phyloP scores from a whole-genome alignment of 2,329 filamentous ascomycete species.

The Periconia macrospinosa region DNA sequence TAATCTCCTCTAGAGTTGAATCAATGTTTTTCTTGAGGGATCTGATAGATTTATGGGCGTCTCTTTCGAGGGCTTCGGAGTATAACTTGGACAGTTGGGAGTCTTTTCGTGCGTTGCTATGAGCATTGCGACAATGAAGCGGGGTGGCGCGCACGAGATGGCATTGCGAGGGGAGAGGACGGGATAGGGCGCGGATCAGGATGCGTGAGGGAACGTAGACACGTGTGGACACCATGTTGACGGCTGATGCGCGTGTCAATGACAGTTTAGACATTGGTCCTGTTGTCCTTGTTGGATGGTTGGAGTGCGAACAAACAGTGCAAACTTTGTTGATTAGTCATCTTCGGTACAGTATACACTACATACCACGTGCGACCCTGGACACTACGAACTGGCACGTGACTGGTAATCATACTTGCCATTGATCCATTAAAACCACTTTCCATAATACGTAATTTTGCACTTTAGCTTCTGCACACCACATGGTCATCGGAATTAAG shows the following conservation, averaged over 20 bases:
- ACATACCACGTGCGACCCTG: too few species aligned
- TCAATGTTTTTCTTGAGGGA: background rate
- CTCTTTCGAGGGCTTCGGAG: constrained; percentile 9
- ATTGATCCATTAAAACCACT: too few species aligned
- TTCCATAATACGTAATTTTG: too few species aligned
- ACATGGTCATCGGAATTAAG: too few species aligned
- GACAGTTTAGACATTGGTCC: background rate
- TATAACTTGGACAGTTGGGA: constrained; percentile 16
- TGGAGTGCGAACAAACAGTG: constrained; percentile 14
- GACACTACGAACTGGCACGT: too few species aligned
- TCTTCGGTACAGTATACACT: too few species aligned
- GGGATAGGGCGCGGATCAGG: constrained; percentile 27
- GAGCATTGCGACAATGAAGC: constrained; percentile 18
- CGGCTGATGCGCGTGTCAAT: background rate
- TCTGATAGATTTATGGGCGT: background rate
- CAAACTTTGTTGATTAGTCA: constrained; percentile 23
- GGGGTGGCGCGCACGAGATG: constrained; percentile 18
- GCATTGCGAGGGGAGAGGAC: constrained; percentile 21
- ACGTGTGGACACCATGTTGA: constrained; percentile 19
- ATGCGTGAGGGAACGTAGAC: constrained; percentile 29
- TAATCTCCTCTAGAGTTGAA: background rate
- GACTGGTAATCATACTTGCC: too few species aligned
- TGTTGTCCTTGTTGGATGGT: constrained; percentile 9
- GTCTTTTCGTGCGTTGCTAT: constrained; percentile 13
- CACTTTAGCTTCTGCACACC: too few species aligned